Conservation (phyloP, 192 early-diverging fungal species). For the Spizellomyces sp. region DNA sequence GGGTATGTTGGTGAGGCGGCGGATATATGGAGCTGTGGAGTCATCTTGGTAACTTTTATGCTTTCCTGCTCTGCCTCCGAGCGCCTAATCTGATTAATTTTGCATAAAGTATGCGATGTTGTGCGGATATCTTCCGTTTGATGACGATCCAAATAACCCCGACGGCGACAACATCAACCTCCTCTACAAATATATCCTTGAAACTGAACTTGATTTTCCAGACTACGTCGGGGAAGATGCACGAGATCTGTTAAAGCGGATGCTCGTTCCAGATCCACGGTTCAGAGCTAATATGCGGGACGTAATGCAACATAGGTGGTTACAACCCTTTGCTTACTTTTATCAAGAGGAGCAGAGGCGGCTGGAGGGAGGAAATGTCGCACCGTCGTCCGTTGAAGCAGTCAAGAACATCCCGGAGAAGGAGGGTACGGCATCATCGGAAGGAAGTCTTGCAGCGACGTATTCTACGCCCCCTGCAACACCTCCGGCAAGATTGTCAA, state of each 20-base stretch:
- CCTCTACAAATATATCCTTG: slow-evolving; percentile 64
- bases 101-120: slow-evolving; percentile 54
- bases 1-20: slow-evolving; percentile 94
- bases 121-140: slow-evolving; percentile 65
- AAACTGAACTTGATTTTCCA: slow-evolving; percentile 58
- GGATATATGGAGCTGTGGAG: slow-evolving; percentile 99
- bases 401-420: background rate
- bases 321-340: slow-evolving; percentile 38
- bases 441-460: background rate
- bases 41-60: slow-evolving; percentile 69
- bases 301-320: slow-evolving; percentile 50
- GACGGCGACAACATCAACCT: slow-evolving; percentile 62
- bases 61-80: slow-evolving; percentile 6
- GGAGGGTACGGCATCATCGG: background rate
- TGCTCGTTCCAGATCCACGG: slow-evolving; percentile 58
- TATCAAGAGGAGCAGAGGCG: slow-evolving; percentile 32
- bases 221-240: slow-evolving; percentile 49
- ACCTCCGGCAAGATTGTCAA: background rate
- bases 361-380: slow-evolving; percentile 1
- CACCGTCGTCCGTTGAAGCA: background rate
- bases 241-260: slow-evolving; percentile 46
- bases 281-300: slow-evolving; percentile 53
- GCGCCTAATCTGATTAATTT: background rate
- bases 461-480: slow-evolving; percentile 21
- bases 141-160: slow-evolving; percentile 65